These are phyloP conservation scores for Astrothelium subdiscretum DNA, from an alignment of 495 filamentous ascomycete species.

Conservation along the genomic window DNA sequence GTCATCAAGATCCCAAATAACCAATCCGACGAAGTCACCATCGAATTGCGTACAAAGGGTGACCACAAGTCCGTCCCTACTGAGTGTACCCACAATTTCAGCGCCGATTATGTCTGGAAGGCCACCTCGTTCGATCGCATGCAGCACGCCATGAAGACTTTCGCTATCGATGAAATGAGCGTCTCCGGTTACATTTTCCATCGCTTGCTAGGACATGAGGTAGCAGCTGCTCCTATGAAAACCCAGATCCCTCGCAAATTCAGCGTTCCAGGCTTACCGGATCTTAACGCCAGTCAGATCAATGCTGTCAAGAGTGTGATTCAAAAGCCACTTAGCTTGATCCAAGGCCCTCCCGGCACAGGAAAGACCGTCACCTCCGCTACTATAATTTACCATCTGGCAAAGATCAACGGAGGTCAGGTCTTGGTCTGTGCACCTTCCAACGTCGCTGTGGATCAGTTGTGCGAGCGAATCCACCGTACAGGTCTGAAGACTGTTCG, in stretches of 20 bases:
- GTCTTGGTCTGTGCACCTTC: constrained; percentile 95
- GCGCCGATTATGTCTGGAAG: constrained; percentile 98
- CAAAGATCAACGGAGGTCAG: constrained; percentile 89
- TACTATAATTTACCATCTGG: constrained; percentile 95
- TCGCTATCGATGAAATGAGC: constrained; percentile 95
- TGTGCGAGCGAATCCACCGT: constrained; percentile 92
- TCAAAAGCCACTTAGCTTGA: constrained; percentile 84
- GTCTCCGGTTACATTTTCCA: constrained; percentile 99
- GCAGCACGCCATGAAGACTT: constrained; percentile 99
- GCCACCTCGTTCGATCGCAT: constrained; percentile 98
- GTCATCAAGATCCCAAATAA: constrained; percentile 99
- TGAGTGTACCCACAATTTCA: constrained; percentile 97
- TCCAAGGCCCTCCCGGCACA: constrained; percentile 93
- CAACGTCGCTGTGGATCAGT: constrained; percentile 96
- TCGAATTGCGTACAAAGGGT: constrained; percentile 82
- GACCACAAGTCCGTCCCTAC: constrained; percentile 92
- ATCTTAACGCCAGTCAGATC: constrained; percentile 93
- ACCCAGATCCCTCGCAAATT: constrained; percentile 93
- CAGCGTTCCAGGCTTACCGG: constrained; percentile 87
- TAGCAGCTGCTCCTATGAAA: constrained; percentile 92
- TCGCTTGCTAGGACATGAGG: constrained; percentile 90
- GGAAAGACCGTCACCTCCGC: constrained; percentile 99
- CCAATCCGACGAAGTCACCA: constrained; percentile 93
- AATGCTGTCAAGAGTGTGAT: constrained; percentile 93
- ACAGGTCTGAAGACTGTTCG: constrained; percentile 96